Conservation (phyloP, 2,329 filamentous ascomycete species). For the Lecanicillium sp. region DNA sequence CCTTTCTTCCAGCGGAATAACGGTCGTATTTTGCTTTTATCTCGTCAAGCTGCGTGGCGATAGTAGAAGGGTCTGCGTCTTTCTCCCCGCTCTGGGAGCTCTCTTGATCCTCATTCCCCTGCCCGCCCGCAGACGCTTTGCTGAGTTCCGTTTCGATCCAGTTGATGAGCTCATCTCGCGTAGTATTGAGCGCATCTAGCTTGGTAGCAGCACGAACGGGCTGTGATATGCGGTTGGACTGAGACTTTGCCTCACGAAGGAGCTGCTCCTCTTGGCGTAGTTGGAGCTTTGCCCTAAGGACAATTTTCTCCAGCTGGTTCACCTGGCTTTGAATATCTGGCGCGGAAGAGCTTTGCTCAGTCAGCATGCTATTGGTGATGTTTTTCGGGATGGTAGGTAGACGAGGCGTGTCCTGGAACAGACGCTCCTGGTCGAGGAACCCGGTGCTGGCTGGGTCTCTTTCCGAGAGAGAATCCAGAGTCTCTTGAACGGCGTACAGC, state of each 20-base stretch:
- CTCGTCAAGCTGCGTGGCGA: slow-evolving; percentile 32
- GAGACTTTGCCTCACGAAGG: slow-evolving; percentile 36
- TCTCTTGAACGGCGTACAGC: slow-evolving; percentile 41
- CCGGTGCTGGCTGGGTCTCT: slow-evolving; percentile 43
- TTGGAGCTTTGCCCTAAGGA: slow-evolving; percentile 49
- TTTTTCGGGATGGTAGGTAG: slow-evolving; percentile 45
- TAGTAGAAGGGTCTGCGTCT: slow-evolving; percentile 17
- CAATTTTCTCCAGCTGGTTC: slow-evolving; percentile 47
- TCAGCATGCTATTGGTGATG: slow-evolving; percentile 41
- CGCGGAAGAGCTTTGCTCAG: slow-evolving; percentile 28
- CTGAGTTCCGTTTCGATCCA: slow-evolving; percentile 59
- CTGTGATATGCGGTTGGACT: slow-evolving; percentile 22
- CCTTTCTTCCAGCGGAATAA: slow-evolving; percentile 43
- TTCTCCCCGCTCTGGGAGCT: slow-evolving; percentile 15
- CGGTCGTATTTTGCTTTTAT: slow-evolving; percentile 47
- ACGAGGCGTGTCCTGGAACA: slow-evolving; percentile 35
- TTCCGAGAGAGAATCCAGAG: slow-evolving; percentile 41
- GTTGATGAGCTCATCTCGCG: slow-evolving; percentile 52
- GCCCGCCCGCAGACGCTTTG: slow-evolving; percentile 36
- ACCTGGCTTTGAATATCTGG: slow-evolving; percentile 39
- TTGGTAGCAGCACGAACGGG: slow-evolving; percentile 30
- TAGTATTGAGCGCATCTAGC: slow-evolving; percentile 44
- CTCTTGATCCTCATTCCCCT: slow-evolving; percentile 19
- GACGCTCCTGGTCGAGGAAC: slow-evolving; percentile 40
- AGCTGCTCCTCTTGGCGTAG: slow-evolving; percentile 49